Evolutionary conservation across 495 filamentous ascomycete species (phyloP).

Genomic region (Parachaetomium inaequale): DNA sequence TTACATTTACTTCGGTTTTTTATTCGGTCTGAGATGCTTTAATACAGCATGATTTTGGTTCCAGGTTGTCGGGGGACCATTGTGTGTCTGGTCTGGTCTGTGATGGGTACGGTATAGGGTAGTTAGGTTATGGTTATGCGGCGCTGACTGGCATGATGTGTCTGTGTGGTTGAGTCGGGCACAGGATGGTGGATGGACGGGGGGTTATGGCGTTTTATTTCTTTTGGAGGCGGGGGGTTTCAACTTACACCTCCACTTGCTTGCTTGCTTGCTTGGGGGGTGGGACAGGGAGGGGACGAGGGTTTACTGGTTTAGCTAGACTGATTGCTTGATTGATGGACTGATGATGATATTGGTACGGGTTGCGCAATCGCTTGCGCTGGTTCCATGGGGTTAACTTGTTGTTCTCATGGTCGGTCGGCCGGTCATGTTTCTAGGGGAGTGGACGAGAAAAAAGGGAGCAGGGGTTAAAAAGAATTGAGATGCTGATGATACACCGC

Average conservation of each 20-base stretch:
- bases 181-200: too few relatives aligned
- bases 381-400: too few relatives aligned
- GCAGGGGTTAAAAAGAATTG: not conserved
- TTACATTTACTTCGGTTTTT: too few relatives aligned
- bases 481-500: not conserved
- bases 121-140: too few relatives aligned
- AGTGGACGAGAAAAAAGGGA: not conserved
- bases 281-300: not conserved
- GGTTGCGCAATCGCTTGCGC: constrained; percentile 11
- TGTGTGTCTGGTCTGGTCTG: not conserved
- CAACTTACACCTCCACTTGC: not conserved
- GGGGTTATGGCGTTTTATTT: too few relatives aligned
- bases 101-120: too few relatives aligned
- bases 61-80: not conserved
- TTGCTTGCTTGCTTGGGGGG: not conserved
- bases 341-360: too few relatives aligned
- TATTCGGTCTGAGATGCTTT: too few relatives aligned
- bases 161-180: too few relatives aligned
- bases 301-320: not conserved
- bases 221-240: not conserved
- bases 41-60: too few relatives aligned
- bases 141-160: too few relatives aligned
- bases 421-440: too few relatives aligned
- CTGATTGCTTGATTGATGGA: not conserved
- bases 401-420: not conserved